phyloP scores from a whole-genome alignment of 257 asterid species.

The Lantana camara region DNA sequence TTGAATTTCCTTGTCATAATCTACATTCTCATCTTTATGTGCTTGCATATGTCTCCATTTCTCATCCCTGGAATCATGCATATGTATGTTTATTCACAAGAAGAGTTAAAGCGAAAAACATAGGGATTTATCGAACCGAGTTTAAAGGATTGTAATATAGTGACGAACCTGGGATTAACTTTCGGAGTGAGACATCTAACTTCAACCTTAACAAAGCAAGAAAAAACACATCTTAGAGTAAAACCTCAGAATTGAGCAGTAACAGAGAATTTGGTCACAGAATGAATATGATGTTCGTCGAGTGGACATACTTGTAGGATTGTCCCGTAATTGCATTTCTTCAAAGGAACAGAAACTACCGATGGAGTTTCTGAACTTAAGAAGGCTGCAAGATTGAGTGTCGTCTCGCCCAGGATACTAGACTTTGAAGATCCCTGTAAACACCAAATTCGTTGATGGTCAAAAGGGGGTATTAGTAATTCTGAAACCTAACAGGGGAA shows the following conservation, averaged over 20 bases:
- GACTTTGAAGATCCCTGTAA: slow-evolving; percentile 47
- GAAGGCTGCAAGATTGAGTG: slow-evolving; percentile 37
- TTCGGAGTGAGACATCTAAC: slow-evolving; percentile 50
- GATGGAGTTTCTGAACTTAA: slow-evolving; percentile 33
- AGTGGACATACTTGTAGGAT: slow-evolving; percentile 39
- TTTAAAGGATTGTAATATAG: background rate
- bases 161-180: slow-evolving; percentile 37
- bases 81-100: background rate
- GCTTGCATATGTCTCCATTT: slow-evolving; percentile 33
- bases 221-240: slow-evolving; percentile 5
- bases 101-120: background rate
- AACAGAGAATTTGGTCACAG: background rate
- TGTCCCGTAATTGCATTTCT: slow-evolving; percentile 41
- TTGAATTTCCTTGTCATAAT: slow-evolving; percentile 34
- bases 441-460: background rate
- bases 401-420: slow-evolving; percentile 47
- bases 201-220: slow-evolving; percentile 42
- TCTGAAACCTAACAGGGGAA: no score
- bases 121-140: background rate
- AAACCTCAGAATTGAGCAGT: slow-evolving; percentile 5
- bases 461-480: background rate
- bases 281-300: no score
- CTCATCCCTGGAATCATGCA: slow-evolving; percentile 35
- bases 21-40: slow-evolving; percentile 30
- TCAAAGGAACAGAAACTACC: slow-evolving; percentile 45